These are phyloP conservation scores for Kuraishia piskuri DNA, from an alignment of 805 yeast species.

Conservation along the genomic window DNA sequence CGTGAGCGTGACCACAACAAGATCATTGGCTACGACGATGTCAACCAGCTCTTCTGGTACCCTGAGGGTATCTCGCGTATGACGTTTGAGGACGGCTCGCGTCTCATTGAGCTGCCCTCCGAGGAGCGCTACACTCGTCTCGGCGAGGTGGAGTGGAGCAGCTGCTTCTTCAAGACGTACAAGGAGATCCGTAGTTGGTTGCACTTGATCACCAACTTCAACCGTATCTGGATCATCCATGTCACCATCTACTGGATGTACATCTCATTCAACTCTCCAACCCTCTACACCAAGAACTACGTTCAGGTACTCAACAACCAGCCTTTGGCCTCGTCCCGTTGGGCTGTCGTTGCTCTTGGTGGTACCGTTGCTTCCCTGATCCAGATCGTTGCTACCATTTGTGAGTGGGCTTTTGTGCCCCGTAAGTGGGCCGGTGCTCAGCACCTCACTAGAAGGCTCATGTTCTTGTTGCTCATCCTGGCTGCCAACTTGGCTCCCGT, in stretches of 20 bases:
- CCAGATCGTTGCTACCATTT: constrained; percentile 79
- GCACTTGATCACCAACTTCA: constrained; percentile 89
- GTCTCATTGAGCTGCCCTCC: constrained; percentile 82
- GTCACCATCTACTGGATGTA: constrained; percentile 90
- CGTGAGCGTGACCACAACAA: constrained; percentile 81
- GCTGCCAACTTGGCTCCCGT: constrained; percentile 76
- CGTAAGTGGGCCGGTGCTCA: constrained; percentile 99
- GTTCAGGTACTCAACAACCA: constrained; percentile 73
- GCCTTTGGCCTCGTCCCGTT: constrained; percentile 84
- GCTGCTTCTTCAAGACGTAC: constrained; percentile 92
- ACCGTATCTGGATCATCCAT: constrained; percentile 97
- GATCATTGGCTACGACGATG: constrained; percentile 92
- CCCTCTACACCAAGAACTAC: constrained; percentile 82
- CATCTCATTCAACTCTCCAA: constrained; percentile 85
- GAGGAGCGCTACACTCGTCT: constrained; percentile 84
- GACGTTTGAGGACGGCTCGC: constrained; percentile 83
- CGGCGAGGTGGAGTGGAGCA: constrained; percentile 88
- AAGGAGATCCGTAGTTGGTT: constrained; percentile 97
- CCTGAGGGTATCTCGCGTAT: constrained; percentile 97
- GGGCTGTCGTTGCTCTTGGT: constrained; percentile 91
- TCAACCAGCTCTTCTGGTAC: constrained; percentile 98
- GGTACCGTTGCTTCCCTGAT: constrained; percentile 79
- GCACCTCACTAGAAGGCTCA: constrained; percentile 80
- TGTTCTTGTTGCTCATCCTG: constrained; percentile 61
- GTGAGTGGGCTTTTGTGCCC: constrained; percentile 96